These are phyloP conservation scores for Plectosphaerella sp. DNA, from an alignment of 2,329 filamentous ascomycete species.

Conservation along the genomic window DNA sequence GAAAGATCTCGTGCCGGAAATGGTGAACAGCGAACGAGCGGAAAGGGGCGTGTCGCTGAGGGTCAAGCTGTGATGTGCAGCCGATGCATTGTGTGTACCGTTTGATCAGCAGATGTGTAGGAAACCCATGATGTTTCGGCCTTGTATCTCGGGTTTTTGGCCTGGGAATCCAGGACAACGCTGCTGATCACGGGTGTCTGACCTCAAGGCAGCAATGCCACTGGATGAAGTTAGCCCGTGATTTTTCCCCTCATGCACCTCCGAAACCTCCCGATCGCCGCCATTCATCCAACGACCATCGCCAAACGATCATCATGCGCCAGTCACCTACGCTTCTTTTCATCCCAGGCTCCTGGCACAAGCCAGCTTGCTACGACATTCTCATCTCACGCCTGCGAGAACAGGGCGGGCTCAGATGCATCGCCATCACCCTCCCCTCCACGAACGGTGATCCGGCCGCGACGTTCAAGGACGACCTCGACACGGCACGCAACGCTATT, in stretches of 20 bases:
- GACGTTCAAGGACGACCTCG: slow-evolving; percentile 36
- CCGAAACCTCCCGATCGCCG: too few species aligned
- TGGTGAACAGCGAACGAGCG: slow-evolving; percentile 14
- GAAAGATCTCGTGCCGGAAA: slow-evolving; percentile 47
- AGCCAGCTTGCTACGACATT: not conserved
- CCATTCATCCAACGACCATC: too few species aligned
- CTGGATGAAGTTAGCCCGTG: too few species aligned
- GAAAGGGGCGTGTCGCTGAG: slow-evolving; percentile 11
- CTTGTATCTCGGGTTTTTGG: too few species aligned
- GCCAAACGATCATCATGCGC: not conserved
- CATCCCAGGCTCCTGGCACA: slow-evolving; percentile 2
- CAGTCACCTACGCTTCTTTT: not conserved
- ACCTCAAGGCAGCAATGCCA: too few species aligned
- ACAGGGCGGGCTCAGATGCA: not conserved
- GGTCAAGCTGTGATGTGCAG: slow-evolving; percentile 7
- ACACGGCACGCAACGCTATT: slow-evolving; percentile 30
- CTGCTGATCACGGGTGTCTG: too few species aligned
- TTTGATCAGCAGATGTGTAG: too few species aligned
- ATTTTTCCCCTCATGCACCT: too few species aligned
- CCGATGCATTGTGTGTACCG: too few species aligned
- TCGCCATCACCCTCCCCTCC: slow-evolving; percentile 32
- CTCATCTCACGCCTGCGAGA: not conserved
- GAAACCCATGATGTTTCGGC: too few species aligned
- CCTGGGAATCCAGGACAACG: too few species aligned
- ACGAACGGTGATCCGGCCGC: slow-evolving; percentile 24